Conservation (phyloP, 495 filamentous ascomycete species). For the Schizothecium vesticola region DNA sequence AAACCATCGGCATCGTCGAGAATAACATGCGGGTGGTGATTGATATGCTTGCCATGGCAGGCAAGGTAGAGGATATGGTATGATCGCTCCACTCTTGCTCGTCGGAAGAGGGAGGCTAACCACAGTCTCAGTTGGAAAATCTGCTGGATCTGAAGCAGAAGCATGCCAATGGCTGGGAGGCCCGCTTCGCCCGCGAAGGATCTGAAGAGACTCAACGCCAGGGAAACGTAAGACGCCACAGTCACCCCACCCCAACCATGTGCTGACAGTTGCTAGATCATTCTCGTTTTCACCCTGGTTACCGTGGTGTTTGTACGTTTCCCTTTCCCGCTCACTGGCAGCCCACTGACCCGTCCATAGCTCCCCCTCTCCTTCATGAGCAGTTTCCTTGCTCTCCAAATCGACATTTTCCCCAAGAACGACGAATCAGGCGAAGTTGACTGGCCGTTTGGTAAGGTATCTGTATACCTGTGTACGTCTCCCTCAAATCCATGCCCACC, state of each 20-base stretch:
- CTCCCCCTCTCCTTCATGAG: slow-evolving; percentile 19
- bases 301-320: slow-evolving; percentile 17
- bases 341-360: background rate
- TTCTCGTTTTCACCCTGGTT: slow-evolving; percentile 19
- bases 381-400: slow-evolving; percentile 13
- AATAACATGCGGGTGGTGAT: slow-evolving; percentile 13
- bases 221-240: slow-evolving; percentile 4
- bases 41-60: slow-evolving; percentile 14
- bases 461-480: slow-evolving; percentile 11
- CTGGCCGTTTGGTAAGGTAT: slow-evolving; percentile 7
- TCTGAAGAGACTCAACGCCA: slow-evolving; percentile 16
- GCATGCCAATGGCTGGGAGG: slow-evolving; percentile 25
- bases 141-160: slow-evolving; percentile 27
- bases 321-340: too few relatives aligned
- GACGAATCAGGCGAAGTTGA: slow-evolving; percentile 1
- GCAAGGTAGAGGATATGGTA: slow-evolving; percentile 14
- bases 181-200: slow-evolving; percentile 16
- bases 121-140: slow-evolving; percentile 6
- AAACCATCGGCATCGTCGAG: slow-evolving; percentile 16
- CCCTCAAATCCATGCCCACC: too few relatives aligned
- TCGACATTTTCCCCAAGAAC: slow-evolving; percentile 12
- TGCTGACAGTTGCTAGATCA: slow-evolving; percentile 10
- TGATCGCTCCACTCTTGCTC: background rate
- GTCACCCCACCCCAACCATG: background rate
- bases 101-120: background rate